phyloP scores from a whole-genome alignment of 208 protist genomes.

The Phytomonas francai region DNA sequence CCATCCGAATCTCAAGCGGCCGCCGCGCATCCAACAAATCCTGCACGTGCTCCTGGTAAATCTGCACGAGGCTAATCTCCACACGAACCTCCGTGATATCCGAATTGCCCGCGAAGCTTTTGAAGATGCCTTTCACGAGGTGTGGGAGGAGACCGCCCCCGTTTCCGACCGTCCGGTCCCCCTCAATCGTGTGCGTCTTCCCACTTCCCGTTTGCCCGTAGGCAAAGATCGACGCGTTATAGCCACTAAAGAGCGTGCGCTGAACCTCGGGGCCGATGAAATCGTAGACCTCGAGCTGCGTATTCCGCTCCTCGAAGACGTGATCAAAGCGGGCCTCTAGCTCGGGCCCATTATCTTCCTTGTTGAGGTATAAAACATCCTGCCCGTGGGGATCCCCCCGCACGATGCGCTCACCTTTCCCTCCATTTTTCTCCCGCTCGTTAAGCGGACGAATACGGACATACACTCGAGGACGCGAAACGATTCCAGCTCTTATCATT shows the following conservation, averaged over 20 bases:
- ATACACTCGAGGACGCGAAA: constrained; percentile 85
- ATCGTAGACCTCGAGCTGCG: constrained; percentile 53
- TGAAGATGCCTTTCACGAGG: constrained; percentile 70
- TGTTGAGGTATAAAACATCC: constrained; percentile 78
- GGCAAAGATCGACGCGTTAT: constrained; percentile 89
- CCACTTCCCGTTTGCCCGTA: constrained; percentile 96
- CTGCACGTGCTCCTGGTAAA: constrained; percentile 88
- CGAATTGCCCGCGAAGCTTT: constrained; percentile 40
- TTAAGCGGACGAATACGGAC: constrained; percentile 84
- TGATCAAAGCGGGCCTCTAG: constrained; percentile 81
- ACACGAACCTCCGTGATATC: constrained; percentile 66
- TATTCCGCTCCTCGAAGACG: constrained; percentile 47
- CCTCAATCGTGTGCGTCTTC: constrained; percentile 91
- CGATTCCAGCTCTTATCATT: constrained; percentile 18
- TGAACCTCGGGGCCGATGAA: constrained; percentile 63
- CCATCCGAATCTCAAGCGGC: constrained; percentile 86
- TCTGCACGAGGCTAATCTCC: constrained; percentile 82
- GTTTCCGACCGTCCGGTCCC: constrained; percentile 20
- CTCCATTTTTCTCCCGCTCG: constrained; percentile 59
- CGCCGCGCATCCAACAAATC: constrained; percentile 74
- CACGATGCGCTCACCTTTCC: constrained; percentile 61
- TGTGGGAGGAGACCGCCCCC: constrained; percentile 63
- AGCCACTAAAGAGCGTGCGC: constrained; percentile 74
- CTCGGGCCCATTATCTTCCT: constrained; percentile 42
- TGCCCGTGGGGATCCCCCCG: constrained; percentile 26